Conservation (phyloP, 1,284 basidiomycete species). For the Afroboletus lepidellus region DNA sequence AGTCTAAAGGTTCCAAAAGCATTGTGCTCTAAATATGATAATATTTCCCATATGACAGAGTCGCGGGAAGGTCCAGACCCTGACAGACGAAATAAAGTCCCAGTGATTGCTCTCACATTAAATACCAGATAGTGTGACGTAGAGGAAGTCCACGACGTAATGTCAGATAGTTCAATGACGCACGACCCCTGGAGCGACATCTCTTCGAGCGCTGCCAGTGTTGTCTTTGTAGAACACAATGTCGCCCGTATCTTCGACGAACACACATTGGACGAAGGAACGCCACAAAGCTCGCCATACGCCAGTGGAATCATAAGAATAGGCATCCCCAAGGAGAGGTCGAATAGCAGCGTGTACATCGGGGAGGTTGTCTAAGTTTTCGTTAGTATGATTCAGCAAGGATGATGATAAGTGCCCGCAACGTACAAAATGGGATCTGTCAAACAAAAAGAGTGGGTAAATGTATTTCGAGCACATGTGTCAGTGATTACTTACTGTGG, state of each 20-base stretch:
- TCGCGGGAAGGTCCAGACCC: not conserved
- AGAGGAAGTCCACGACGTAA: too few species aligned
- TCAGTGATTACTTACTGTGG: not conserved
- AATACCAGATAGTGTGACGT: not conserved
- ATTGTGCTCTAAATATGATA: not conserved
- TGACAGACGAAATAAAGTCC: not conserved
- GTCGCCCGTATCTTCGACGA: conserved; percentile 1
- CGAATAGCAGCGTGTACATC: not conserved
- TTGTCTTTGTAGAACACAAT: conserved; percentile 2
- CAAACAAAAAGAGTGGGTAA: not conserved
- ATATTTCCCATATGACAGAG: not conserved
- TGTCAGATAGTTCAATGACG: not conserved
- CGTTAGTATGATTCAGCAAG: not conserved
- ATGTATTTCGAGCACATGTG: too few species aligned
- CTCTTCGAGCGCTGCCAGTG: not conserved
- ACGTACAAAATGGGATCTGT: conserved; percentile 3
- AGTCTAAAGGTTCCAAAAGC: not conserved
- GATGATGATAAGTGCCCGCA: not conserved
- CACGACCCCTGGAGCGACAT: not conserved
- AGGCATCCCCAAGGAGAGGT: conserved; percentile 1
- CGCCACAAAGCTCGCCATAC: conserved; percentile 3
- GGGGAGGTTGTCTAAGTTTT: not conserved
- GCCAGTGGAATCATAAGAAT: conserved; percentile 1
- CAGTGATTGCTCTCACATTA: too few species aligned
- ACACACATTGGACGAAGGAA: not conserved